Percentiles rank a stretch among this genome's conserved stretches.
phyloP scores from a whole-genome alignment of 345 rosid species.

The Linum lewisii region DNA sequence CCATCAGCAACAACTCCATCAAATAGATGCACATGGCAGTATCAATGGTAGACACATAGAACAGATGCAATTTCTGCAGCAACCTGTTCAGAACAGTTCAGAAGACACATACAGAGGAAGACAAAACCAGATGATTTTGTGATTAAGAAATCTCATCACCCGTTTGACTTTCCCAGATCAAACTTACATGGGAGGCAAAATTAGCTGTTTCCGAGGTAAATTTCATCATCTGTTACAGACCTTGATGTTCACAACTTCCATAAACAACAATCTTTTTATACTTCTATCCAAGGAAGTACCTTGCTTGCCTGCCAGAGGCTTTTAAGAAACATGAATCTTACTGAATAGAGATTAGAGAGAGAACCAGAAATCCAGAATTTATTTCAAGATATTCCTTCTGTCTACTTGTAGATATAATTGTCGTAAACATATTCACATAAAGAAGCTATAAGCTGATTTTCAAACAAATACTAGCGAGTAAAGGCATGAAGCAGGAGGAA shows the following conservation, averaged over 20 bases:
- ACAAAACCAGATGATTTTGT: background rate
- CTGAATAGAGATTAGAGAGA: too few species aligned
- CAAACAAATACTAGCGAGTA: slow-evolving; percentile 25
- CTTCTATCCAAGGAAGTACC: background rate
- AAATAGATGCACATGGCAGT: slow-evolving; percentile 27
- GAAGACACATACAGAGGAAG: background rate
- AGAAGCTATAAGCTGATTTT: too few species aligned
- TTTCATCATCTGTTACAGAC: background rate
- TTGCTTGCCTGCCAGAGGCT: background rate
- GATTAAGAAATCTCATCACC: slow-evolving; percentile 8
- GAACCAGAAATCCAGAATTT: background rate
- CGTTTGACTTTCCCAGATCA: slow-evolving; percentile 19
- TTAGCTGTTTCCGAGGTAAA: slow-evolving; percentile 9
- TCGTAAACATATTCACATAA: too few species aligned
- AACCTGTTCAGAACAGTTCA: background rate
- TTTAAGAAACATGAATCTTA: background rate
- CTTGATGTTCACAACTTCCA: background rate
- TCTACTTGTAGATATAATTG: too few species aligned
- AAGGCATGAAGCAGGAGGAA: slow-evolving; percentile 54
- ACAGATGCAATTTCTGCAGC: background rate
- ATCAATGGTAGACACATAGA: too few species aligned
- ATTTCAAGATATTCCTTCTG: background rate
- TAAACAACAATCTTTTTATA: too few species aligned
- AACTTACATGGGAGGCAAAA: slow-evolving; percentile 4
- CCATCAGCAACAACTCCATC: background rate